Percentiles rank a stretch among this genome's conserved stretches.
Conservation (phyloP, 2,329 filamentous ascomycete species). For the Aspergillus clavatus region DNA sequence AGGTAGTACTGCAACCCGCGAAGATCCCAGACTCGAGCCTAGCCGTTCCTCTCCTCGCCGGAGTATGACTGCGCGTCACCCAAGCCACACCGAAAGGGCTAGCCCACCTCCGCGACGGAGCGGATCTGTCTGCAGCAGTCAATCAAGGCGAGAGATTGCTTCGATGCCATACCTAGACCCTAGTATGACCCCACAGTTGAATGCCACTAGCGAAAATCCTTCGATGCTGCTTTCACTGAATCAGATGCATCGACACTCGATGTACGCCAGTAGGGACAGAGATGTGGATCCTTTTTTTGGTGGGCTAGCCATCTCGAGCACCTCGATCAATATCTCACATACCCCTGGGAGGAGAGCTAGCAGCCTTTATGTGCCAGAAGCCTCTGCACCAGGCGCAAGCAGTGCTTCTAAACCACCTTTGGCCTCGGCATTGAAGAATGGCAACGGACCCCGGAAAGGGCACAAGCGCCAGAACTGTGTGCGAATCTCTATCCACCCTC, state of each 20-base stretch:
- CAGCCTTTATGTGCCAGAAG: slow-evolving; percentile 14
- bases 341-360: slow-evolving; percentile 16
- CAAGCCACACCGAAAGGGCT: slow-evolving; percentile 22
- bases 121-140: slow-evolving; percentile 26
- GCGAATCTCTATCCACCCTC: slow-evolving; percentile 37
- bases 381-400: slow-evolving; percentile 19
- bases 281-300: slow-evolving; percentile 27
- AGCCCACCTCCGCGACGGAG: slow-evolving; percentile 26
- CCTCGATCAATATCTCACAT: slow-evolving; percentile 15
- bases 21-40: slow-evolving; percentile 19
- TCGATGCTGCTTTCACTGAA: slow-evolving; percentile 19
- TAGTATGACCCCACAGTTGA: slow-evolving; percentile 13
- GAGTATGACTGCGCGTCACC: slow-evolving; percentile 31
- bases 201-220: slow-evolving; percentile 4
- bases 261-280: slow-evolving; percentile 16
- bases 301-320: slow-evolving; percentile 14
- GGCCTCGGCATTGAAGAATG: slow-evolving; percentile 31
- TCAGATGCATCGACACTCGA: slow-evolving; percentile 22
- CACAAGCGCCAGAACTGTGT: slow-evolving; percentile 43
- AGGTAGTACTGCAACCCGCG: slow-evolving; percentile 22
- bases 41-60: slow-evolving; percentile 28
- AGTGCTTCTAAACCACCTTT: slow-evolving; percentile 20
- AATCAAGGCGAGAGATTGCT: slow-evolving; percentile 15
- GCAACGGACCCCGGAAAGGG: slow-evolving; percentile 32
- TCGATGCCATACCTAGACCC: slow-evolving; percentile 12